Evolutionary conservation across 2,329 filamentous ascomycete species (phyloP).

Genomic region (Fusarium veterinarium): DNA sequence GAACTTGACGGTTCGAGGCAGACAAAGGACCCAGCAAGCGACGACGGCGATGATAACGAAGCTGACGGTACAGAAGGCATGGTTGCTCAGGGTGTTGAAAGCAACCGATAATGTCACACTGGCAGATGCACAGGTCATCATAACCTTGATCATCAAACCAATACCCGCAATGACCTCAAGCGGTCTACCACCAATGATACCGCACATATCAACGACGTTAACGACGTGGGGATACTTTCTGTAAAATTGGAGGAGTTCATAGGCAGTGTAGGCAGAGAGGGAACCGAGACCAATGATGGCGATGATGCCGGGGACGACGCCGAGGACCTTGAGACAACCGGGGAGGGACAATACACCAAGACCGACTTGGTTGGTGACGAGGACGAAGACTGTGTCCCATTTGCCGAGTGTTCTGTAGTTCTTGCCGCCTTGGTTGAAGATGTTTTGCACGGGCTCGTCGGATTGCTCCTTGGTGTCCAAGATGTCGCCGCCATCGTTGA

Average conservation of each 20-base stretch:
- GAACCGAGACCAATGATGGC: constrained; percentile 73
- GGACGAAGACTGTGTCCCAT: constrained; percentile 45
- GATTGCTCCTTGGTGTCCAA: constrained; percentile 29
- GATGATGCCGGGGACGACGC: constrained; percentile 74
- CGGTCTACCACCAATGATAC: constrained; percentile 55
- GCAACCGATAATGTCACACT: constrained; percentile 73
- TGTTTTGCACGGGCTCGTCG: constrained; percentile 36
- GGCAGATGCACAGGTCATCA: constrained; percentile 74
- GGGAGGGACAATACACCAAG: constrained; percentile 70
- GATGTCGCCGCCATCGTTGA: constrained; percentile 18
- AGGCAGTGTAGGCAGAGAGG: constrained; percentile 69
- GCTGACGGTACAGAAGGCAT: constrained; percentile 70
- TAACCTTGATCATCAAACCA: constrained; percentile 78
- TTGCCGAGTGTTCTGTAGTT: constrained; percentile 44
- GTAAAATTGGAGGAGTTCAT: constrained; percentile 70
- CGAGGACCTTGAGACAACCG: constrained; percentile 74
- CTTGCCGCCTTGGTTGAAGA: constrained; percentile 46
- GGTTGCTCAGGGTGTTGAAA: constrained; percentile 72
- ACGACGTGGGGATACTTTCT: constrained; percentile 74
- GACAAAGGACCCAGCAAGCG: constrained; percentile 68
- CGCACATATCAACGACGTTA: constrained; percentile 76
- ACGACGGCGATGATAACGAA: constrained; percentile 72
- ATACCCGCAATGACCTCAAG: constrained; percentile 52
- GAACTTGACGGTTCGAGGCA: constrained; percentile 71
- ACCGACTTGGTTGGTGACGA: constrained; percentile 47